Conservation (phyloP, 768 basidiomycete species). For the Podaxis mareebaensis region DNA sequence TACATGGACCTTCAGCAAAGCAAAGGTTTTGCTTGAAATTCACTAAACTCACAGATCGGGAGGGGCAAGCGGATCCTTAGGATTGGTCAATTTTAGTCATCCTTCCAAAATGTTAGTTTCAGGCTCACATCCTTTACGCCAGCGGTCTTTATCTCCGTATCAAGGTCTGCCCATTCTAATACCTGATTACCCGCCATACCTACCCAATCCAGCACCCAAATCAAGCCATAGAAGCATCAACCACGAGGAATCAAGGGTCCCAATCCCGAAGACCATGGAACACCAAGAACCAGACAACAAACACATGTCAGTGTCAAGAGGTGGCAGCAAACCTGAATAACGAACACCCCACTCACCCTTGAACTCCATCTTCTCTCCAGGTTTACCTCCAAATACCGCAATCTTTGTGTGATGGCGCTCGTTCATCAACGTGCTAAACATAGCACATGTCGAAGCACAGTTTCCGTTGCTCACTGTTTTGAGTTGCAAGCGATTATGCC, state of each 20-base stretch:
- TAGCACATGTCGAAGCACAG: conserved; percentile 64
- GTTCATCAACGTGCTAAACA: conserved; percentile 63
- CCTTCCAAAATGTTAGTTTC: not conserved
- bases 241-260: conserved; percentile 3
- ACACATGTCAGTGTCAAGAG: not conserved
- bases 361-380: conserved; percentile 48
- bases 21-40: not conserved
- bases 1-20: conserved; percentile 18
- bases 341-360: conserved; percentile 34
- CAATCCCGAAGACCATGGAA: not conserved
- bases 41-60: conserved; percentile 40
- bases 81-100: not conserved
- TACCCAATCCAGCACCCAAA: conserved; percentile 16
- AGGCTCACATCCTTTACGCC: conserved; percentile 45
- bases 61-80: conserved; percentile 42
- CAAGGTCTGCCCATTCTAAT: conserved; percentile 59
- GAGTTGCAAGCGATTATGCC: not conserved
- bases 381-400: conserved; percentile 59
- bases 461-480: conserved; percentile 41
- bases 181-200: conserved; percentile 67
- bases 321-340: not conserved
- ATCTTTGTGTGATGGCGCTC: conserved; percentile 54
- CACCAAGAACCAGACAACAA: not conserved
- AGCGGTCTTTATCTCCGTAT: conserved; percentile 61
- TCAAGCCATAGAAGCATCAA: not conserved